A percentile compares a stretch with the other conserved stretches of the same genome.
Evolutionary conservation across 352 stramenopile genomes (phyloP).

Genomic region (Globisporangium megalacanthum): DNA sequence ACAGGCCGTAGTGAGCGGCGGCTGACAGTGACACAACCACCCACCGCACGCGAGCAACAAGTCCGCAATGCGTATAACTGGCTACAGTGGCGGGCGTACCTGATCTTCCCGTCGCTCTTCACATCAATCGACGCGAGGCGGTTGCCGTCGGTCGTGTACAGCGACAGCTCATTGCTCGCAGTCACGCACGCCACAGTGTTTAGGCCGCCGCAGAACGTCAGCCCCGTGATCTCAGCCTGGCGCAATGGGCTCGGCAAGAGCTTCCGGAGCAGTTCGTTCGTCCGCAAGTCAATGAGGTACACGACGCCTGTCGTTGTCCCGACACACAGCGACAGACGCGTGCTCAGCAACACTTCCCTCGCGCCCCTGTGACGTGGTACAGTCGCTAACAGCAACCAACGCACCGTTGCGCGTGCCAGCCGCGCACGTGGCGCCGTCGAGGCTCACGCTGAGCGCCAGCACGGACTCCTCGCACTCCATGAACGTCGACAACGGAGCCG

Average conservation of each 20-base stretch:
- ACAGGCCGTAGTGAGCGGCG: constrained; percentile 4
- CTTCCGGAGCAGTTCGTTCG: constrained; percentile 61
- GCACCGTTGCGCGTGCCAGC: constrained; percentile 52
- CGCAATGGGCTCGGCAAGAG: constrained; percentile 53
- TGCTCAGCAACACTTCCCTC: constrained; percentile 13
- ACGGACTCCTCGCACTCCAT: constrained; percentile 59
- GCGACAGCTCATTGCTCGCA: constrained; percentile 57
- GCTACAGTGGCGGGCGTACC: constrained; percentile 23
- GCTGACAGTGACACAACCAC: too few relatives aligned
- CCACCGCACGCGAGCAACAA: too few relatives aligned
- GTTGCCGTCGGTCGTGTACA: constrained; percentile 62
- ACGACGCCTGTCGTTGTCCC: constrained; percentile 28
- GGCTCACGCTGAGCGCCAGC: constrained; percentile 55
- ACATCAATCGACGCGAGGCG: constrained; percentile 52
- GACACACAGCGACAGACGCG: constrained; percentile 1
- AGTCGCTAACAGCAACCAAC: constrained; percentile 47
- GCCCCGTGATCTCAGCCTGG: constrained; percentile 45
- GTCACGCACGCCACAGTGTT: constrained; percentile 60
- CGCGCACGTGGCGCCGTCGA: constrained; percentile 37
- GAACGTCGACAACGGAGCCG: constrained; percentile 47
- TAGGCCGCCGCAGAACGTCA: constrained; percentile 60
- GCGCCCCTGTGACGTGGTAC: constrained; percentile 21
- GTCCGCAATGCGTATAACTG: too few relatives aligned
- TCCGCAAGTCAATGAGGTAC: constrained; percentile 52
- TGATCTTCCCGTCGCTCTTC: constrained; percentile 48